Base-by-base conservation (phyloP, 1,284 basidiomycete species). In the Ceratobasidium sp. region DNA sequence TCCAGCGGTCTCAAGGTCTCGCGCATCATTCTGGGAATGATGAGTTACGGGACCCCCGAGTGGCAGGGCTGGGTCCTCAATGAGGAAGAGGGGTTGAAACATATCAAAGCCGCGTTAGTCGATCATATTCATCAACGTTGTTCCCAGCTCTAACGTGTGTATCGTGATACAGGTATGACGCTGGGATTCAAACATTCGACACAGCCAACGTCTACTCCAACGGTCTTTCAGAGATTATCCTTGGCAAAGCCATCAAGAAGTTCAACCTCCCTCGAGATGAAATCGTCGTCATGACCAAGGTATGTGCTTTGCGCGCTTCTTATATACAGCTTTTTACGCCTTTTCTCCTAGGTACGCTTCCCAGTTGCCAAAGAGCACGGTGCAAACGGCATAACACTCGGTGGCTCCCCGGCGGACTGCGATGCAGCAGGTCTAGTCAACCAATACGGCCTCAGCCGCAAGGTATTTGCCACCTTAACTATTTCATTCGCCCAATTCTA, bases 151-250 rank as follows among this genome's bases (percentile, higher is more conserved):
- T 71, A 81, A 83, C n/a, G 79, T 81, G 33, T 85, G 86, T n/a
- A 85, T 86, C 81, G 83, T 85, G 82, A 85, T 85, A 1, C 23
- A 82, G 44, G 16, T 84, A 85, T 77, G 85, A 87, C 10, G 77
- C 83, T n/a, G 88, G 88, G 3, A 88, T 89, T 80, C 85, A 87
- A 82, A 88, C 88, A 0, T 89, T 88, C 78, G 88, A 89, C 81
- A 89, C 88, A 0, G 88, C 88, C 46, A 85, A 89, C 79, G 82
- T 81, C 1, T 68, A 78, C 35, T 60, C 68, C 48, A 66, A 57
- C 71, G 30, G 59, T 81, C 82, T 55, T n/a, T 77, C 79, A 4
- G 78, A 81, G 60, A 33, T 71, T 3, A 77, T 80, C 59, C 78
- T 83, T 5, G 82, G 82, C 27, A 83, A 83, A 69, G 81, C 82